A percentile compares a stretch with the other conserved stretches of the same genome.
Conservation (phyloP, 495 filamentous ascomycete species). For the Xylaria venustula region DNA sequence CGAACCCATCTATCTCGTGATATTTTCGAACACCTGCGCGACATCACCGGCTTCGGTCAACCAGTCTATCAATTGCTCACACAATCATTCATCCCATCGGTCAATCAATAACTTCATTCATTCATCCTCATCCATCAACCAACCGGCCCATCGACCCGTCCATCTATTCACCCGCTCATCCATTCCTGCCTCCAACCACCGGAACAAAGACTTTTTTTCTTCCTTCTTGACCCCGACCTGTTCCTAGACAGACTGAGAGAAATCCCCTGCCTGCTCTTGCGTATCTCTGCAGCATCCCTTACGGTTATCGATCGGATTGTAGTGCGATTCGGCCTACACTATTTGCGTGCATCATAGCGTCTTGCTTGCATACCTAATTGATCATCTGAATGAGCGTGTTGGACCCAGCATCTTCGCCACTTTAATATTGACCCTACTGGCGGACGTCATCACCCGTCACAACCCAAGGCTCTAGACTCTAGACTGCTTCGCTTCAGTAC, state of each 20-base stretch:
- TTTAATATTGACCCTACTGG: slow-evolving; percentile 5
- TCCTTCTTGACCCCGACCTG: not conserved
- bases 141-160: not conserved
- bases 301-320: slow-evolving; percentile 6
- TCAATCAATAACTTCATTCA: not conserved
- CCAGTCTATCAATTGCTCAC: not conserved
- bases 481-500: not conserved
- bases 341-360: slow-evolving; percentile 1
- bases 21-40: slow-evolving; percentile 10
- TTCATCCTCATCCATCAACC: not conserved
- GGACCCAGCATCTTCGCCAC: slow-evolving; percentile 4
- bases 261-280: not conserved
- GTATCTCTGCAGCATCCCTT: slow-evolving; percentile 2
- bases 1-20: slow-evolving; percentile 5
- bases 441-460: slow-evolving; percentile 11
- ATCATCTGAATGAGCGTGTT: slow-evolving; percentile 1
- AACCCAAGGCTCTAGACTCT: not conserved
- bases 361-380: slow-evolving; percentile 6
- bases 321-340: not conserved
- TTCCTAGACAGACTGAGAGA: slow-evolving; percentile 4
- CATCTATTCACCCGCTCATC: not conserved
- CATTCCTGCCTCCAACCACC: not conserved
- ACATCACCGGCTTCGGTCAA: slow-evolving; percentile 6
- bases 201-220: not conserved
- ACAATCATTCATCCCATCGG: not conserved